These are phyloP conservation scores for Penicillium crystallinum DNA, from an alignment of 495 filamentous ascomycete genomes.

Conservation along the genomic window DNA sequence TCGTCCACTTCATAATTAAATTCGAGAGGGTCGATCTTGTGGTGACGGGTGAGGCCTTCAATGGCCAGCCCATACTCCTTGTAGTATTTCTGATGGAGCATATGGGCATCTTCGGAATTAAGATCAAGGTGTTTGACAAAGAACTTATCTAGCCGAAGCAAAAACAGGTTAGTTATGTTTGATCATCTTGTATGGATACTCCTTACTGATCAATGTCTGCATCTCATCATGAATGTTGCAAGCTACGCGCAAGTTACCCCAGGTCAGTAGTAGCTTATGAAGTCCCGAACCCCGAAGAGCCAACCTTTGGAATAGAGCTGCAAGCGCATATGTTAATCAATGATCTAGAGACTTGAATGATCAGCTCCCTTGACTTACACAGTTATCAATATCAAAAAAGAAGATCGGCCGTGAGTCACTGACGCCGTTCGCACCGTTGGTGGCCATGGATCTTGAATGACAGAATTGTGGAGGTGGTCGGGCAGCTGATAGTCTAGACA, in stretches of 20 bases:
- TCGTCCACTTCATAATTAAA: slow-evolving; percentile 96
- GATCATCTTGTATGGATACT: not conserved
- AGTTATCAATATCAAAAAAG: slow-evolving; percentile 98
- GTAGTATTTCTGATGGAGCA: slow-evolving; percentile 88
- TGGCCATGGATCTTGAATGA: slow-evolving; percentile 21
- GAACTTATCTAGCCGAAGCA: slow-evolving; percentile 55
- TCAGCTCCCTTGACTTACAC: slow-evolving; percentile 49
- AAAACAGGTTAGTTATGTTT: not conserved
- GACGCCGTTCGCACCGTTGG: slow-evolving; percentile 15
- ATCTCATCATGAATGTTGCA: slow-evolving; percentile 69
- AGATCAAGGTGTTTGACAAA: slow-evolving; percentile 76
- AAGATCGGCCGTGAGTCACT: slow-evolving; percentile 56
- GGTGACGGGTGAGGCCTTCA: slow-evolving; percentile 85
- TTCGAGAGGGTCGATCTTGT: slow-evolving; percentile 90
- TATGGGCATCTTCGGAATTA: slow-evolving; percentile 63
- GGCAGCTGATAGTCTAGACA: not conserved
- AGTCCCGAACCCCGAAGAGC: slow-evolving; percentile 1
- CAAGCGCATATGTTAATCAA: slow-evolving; percentile 2
- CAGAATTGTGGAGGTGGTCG: not conserved
- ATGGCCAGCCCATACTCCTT: slow-evolving; percentile 94
- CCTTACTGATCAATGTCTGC: slow-evolving; percentile 58
- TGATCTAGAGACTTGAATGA: slow-evolving; percentile 1
- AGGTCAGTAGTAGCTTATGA: slow-evolving; percentile 6
- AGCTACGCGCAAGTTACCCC: slow-evolving; percentile 33
- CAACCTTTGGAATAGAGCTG: slow-evolving; percentile 53